Evolutionary conservation across 2,329 filamentous ascomycete species (phyloP), one percentile per base, ranked within the genome.

Genomic region (Decorospora gaudefroyi): DNA sequence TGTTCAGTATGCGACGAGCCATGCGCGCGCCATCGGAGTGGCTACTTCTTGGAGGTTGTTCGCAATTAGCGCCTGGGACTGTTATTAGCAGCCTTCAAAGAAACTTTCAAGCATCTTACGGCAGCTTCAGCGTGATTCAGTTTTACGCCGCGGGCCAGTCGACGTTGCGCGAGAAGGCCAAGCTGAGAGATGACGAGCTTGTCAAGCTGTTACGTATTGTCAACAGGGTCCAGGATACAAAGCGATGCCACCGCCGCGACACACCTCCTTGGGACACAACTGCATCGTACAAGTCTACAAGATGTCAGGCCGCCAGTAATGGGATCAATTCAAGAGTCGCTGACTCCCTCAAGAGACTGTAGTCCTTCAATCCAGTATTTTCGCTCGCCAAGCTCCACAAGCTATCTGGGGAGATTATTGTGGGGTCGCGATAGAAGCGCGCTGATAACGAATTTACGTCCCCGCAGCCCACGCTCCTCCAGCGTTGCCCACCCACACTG

Each of bases 171-270:
- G 34, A 96, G 80, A 57, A 87, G 80, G 59, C 92, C 92, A 50
- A 95, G 77, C 73, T 96, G 90, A 41, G 90, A 88, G 68, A 95
- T 92, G 69, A 87, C 81, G 73, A 97, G 88, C 83, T 97, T 97
- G 79, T 97, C 92, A 66, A 97, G 80, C 92, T 97, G 61, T 53
- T 12, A 39, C 49, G 22, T 33, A 43, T 27, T 17, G 53, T 69
- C 58, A 68, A 64, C 54, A 47, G 40, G 46, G 46, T 46, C 33
- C 9, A 40, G 12, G 23, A 31, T 12, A 17, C 21, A 17, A 22
- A 34, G 6, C 11, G 9, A 19, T 10, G 22, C 28, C 18, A 40
- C 26, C 23, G 21, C 16, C 15, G 32, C 39, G 3, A 55, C 63
- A 38, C 51, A 68, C 67, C 62, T 70, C 67, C 47, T 68, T 70